Conservation (phyloP, 768 basidiomycete species). For the Hortiboletus campestris region DNA sequence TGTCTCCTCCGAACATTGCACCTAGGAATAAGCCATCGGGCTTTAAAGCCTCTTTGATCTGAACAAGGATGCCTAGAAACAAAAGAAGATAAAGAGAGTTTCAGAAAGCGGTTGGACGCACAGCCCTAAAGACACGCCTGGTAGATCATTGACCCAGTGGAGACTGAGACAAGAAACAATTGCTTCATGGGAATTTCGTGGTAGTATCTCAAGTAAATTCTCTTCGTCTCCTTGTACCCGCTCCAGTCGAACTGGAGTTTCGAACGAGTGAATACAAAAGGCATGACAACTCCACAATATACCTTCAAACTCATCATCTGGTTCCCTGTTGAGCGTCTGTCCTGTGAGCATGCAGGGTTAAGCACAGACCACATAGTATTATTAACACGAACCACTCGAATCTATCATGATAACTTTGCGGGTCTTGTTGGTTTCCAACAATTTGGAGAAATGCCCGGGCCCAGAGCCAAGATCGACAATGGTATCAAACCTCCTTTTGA, state of each 20-base stretch:
- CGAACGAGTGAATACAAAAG: not conserved
- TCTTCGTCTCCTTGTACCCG: conserved; percentile 86
- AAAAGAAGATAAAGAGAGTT: not conserved
- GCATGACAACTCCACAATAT: conserved; percentile 8
- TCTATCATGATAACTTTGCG: conserved; percentile 83
- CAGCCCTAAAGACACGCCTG: conserved; percentile 53
- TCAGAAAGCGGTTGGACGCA: not conserved
- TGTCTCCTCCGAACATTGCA: conserved; percentile 94
- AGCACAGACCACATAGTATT: not conserved
- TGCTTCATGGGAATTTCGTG: conserved; percentile 80
- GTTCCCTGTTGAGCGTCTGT: conserved; percentile 70
- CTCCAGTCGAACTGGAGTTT: conserved; percentile 63
- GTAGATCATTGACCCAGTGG: conserved; percentile 98
- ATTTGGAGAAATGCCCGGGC: conserved; percentile 86
- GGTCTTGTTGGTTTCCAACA: conserved; percentile 66
- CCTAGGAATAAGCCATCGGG: conserved; percentile 95
- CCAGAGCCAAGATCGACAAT: conserved; percentile 90
- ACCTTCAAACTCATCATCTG: conserved; percentile 82
- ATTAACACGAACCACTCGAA: conserved; percentile 61
- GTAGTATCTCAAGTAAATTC: conserved; percentile 60
- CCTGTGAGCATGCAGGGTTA: conserved; percentile 41
- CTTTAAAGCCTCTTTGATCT: conserved; percentile 78
- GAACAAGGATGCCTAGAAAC: conserved; percentile 69
- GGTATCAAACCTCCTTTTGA: conserved; percentile 76
- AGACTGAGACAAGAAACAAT: conserved; percentile 88